These are phyloP conservation scores for Prinsepia uniflora DNA, from an alignment of 306 rosid genomes.

Conservation along the genomic window DNA sequence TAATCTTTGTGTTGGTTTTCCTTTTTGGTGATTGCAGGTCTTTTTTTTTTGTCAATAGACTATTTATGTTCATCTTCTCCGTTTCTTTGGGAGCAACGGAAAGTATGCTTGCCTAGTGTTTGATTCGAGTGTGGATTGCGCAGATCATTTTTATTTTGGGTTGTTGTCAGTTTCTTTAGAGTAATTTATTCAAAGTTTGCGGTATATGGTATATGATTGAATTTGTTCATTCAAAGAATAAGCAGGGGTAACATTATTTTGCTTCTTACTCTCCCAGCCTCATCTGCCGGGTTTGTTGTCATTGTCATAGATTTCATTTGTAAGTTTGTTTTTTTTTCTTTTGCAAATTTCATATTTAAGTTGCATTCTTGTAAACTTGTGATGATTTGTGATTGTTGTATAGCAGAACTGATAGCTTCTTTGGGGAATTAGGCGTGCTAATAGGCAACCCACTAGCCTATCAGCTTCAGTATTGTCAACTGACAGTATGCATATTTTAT, in stretches of 20 bases:
- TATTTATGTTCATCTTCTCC: constrained; percentile 18
- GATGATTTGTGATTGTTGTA: constrained; percentile 11
- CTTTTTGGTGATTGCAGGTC: constrained; percentile 33
- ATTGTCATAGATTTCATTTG: constrained; percentile 14
- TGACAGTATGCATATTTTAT: too few species aligned
- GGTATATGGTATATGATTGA: constrained; percentile 34
- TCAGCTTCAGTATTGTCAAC: too few species aligned
- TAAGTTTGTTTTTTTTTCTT: not conserved
- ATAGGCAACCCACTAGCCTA: too few species aligned
- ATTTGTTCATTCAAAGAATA: constrained; percentile 30
- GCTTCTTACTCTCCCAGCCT: not conserved
- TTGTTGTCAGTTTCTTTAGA: not conserved
- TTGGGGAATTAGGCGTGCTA: too few species aligned
- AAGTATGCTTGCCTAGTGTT: constrained; percentile 12
- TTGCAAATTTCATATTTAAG: constrained; percentile 8
- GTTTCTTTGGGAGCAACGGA: constrained; percentile 25
- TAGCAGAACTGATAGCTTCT: not conserved
- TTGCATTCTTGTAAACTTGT: not conserved
- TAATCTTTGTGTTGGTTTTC: not conserved
- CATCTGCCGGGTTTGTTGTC: constrained; percentile 8
- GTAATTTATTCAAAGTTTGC: constrained; percentile 11
- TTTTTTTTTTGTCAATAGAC: constrained; percentile 14
- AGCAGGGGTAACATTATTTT: constrained; percentile 15
- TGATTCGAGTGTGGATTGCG: constrained; percentile 6
- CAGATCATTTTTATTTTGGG: not conserved